These are phyloP conservation scores for Boletus vermiculosoides DNA, from an alignment of 768 basidiomycete species.

Conservation along the genomic window DNA sequence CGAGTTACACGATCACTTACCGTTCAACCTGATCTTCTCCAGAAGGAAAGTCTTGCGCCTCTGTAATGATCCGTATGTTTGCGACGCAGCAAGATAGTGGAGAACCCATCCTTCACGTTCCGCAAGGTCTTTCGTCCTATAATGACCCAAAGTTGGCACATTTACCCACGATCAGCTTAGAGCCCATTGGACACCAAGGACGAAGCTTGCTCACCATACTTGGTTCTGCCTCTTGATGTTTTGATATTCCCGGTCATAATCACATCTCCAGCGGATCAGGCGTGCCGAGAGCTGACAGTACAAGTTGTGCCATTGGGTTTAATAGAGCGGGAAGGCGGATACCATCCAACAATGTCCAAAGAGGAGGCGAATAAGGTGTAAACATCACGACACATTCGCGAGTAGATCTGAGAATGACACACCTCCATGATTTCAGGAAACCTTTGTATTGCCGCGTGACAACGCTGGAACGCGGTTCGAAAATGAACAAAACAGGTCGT, in stretches of 20 bases:
- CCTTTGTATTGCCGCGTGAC: not conserved
- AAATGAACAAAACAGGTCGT: not conserved
- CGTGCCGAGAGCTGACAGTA: slow-evolving; percentile 21
- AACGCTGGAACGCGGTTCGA: slow-evolving; percentile 6
- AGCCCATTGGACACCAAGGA: not conserved
- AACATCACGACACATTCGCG: not conserved
- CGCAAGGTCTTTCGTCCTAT: slow-evolving; percentile 39
- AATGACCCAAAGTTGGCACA: not conserved
- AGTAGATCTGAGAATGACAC: not conserved
- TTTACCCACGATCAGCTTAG: not conserved
- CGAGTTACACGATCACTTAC: slow-evolving; percentile 28
- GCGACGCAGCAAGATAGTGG: slow-evolving; percentile 40
- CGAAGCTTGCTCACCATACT: slow-evolving; percentile 13
- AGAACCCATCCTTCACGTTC: slow-evolving; percentile 42
- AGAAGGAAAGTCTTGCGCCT: slow-evolving; percentile 37
- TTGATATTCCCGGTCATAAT: slow-evolving; percentile 10
- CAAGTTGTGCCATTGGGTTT: not conserved
- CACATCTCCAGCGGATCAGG: slow-evolving; percentile 29
- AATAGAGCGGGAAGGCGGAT: not conserved
- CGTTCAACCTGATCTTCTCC: slow-evolving; percentile 38
- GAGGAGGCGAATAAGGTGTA: not conserved
- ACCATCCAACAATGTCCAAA: not conserved
- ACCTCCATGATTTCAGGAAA: slow-evolving; percentile 21
- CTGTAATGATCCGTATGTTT: slow-evolving; percentile 40
- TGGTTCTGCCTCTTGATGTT: slow-evolving; percentile 8